Conservation (phyloP, 495 filamentous ascomycete species). For the Penicillium paradoxum region DNA sequence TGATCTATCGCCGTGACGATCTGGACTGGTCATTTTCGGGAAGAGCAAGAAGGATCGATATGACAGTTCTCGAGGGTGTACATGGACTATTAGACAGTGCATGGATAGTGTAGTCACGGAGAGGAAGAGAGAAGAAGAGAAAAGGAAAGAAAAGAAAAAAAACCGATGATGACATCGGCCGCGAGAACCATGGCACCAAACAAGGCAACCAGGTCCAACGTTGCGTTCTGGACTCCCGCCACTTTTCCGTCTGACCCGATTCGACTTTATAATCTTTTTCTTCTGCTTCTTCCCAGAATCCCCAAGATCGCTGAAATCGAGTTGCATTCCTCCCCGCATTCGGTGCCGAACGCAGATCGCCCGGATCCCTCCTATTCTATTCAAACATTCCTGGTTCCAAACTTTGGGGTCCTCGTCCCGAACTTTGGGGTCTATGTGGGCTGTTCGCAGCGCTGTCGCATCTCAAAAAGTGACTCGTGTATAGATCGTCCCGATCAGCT, state of each 20-base stretch:
- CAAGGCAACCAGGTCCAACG: background rate
- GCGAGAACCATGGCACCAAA: background rate
- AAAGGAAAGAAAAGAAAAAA: too few species aligned
- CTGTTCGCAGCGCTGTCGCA: slow-evolving; percentile 18
- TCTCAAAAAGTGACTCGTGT: slow-evolving; percentile 13
- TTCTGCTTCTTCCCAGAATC: background rate
- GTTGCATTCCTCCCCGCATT: slow-evolving; percentile 22
- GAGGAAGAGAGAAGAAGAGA: too few species aligned
- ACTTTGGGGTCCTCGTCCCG: slow-evolving; percentile 5
- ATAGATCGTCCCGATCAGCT: slow-evolving; percentile 18
- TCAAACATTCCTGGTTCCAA: slow-evolving; percentile 21
- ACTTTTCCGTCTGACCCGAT: background rate
- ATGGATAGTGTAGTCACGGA: too few species aligned
- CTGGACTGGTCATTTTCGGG: background rate
- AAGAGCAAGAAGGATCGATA: background rate
- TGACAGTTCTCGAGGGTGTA: too few species aligned
- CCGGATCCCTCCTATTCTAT: slow-evolving; percentile 9
- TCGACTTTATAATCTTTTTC: background rate
- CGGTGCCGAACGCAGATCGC: slow-evolving; percentile 15
- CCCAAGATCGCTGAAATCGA: background rate
- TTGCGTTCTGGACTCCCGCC: background rate
- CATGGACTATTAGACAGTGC: too few species aligned
- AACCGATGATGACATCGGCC: background rate
- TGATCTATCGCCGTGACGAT: slow-evolving; percentile 24
- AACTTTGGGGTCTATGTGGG: slow-evolving; percentile 9